A percentile compares a stretch with the other conserved stretches of the same genome.
phyloP scores from a whole-genome alignment of 345 rosid species.

The Brassica nigra region DNA sequence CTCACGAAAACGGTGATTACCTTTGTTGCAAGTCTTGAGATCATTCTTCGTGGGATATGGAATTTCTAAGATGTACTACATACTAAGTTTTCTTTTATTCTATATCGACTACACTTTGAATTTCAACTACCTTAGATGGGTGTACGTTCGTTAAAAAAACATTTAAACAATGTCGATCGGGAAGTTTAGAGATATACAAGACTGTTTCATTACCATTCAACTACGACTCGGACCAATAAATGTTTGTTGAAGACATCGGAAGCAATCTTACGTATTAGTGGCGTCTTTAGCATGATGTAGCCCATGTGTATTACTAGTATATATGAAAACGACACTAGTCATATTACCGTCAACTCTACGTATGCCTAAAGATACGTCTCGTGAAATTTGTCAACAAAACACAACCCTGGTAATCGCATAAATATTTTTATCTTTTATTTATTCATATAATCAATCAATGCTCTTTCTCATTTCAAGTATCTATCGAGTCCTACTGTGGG shows the following conservation, averaged over 20 bases:
- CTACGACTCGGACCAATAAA: slow-evolving; percentile 46
- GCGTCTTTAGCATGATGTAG: background rate
- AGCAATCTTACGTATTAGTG: background rate
- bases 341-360: background rate
- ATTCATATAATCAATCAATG: background rate
- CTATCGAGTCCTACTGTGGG: background rate
- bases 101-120: no score
- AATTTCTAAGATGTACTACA: slow-evolving; percentile 25
- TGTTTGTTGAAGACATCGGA: slow-evolving; percentile 5
- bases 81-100: no score
- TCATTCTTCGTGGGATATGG: slow-evolving; percentile 78
- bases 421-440: background rate
- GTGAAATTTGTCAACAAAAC: slow-evolving; percentile 16
- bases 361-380: background rate
- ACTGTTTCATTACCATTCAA: slow-evolving; percentile 65
- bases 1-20: slow-evolving; percentile 47
- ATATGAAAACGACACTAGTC: slow-evolving; percentile 12
- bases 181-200: slow-evolving; percentile 47
- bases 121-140: no score
- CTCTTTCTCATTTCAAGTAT: background rate
- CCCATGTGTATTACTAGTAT: background rate
- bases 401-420: background rate
- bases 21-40: slow-evolving; percentile 67
- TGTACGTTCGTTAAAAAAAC: no score
- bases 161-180: no score